Percentiles rank a stretch among this genome's conserved stretches.
Conservation (phyloP, 208 protist species). For the Angomonas ambiguus region DNA sequence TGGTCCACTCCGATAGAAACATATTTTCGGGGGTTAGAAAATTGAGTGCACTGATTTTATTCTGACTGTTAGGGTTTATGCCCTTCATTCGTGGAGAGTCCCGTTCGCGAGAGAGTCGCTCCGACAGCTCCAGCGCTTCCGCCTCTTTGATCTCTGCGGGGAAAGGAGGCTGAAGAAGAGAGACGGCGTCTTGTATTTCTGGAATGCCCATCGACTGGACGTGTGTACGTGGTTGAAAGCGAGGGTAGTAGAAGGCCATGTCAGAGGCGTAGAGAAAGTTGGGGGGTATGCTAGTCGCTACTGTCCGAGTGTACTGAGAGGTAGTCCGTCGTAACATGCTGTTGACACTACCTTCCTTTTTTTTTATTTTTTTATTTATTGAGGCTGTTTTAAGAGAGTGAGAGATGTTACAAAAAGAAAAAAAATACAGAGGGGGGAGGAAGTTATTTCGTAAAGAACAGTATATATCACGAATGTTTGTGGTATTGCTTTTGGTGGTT, state of each 20-base stretch:
- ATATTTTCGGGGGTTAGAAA: not conserved
- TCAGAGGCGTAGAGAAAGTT: constrained; percentile 64
- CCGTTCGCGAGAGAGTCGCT: not conserved
- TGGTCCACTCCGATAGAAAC: not conserved
- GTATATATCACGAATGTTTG: not conserved
- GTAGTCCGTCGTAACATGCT: constrained; percentile 44
- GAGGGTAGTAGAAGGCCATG: constrained; percentile 79
- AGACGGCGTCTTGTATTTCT: constrained; percentile 63
- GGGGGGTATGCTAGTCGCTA: constrained; percentile 47
- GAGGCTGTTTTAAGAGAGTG: constrained; percentile 5
- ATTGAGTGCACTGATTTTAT: not conserved
- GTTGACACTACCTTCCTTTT: not conserved
- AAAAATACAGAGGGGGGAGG: not conserved
- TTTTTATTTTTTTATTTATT: constrained; percentile 1
- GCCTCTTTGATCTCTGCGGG: not conserved
- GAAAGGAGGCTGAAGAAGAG: constrained; percentile 13
- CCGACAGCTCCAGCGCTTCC: not conserved
- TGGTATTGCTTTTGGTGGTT: not conserved
- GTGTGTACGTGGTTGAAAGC: constrained; percentile 71
- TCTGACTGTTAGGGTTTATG: not conserved
- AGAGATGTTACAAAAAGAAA: not conserved
- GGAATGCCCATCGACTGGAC: constrained; percentile 53
- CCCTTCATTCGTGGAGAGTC: not conserved
- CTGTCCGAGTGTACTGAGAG: constrained; percentile 23
- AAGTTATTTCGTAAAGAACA: not conserved